Evolutionary conservation across 2,329 filamentous ascomycete species (phyloP).

Genomic region (Bipolaris zeicola): DNA sequence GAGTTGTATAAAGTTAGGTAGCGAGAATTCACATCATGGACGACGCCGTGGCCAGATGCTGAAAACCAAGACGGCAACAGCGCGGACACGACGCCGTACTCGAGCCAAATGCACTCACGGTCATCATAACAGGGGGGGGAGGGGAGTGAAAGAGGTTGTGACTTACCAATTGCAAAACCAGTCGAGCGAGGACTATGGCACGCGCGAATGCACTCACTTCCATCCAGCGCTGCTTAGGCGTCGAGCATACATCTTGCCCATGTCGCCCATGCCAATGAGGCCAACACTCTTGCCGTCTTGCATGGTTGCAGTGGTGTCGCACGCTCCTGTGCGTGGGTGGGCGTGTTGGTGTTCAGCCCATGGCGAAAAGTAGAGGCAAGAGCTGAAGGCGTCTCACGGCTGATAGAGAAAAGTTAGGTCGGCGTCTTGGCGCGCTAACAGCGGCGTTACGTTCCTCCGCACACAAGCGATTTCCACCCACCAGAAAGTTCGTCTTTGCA

Average conservation of each 20-base stretch:
- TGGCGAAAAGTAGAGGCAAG: slow-evolving; percentile 24
- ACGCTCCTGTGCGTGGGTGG: slow-evolving; percentile 29
- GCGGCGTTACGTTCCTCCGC: slow-evolving; percentile 20
- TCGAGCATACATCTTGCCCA: slow-evolving; percentile 98
- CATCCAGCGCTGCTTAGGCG: slow-evolving; percentile 89
- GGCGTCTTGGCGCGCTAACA: slow-evolving; percentile 19
- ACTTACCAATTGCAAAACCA: slow-evolving; percentile 35
- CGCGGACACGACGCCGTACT: slow-evolving; percentile 74
- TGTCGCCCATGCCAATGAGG: slow-evolving; percentile 98
- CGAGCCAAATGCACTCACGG: slow-evolving; percentile 99
- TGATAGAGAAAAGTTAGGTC: slow-evolving; percentile 28
- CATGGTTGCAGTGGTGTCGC: slow-evolving; percentile 51
- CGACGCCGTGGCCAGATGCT: slow-evolving; percentile 63
- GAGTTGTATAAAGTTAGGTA: slow-evolving; percentile 90
- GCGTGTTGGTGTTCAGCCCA: slow-evolving; percentile 38
- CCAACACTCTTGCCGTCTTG: slow-evolving; percentile 75
- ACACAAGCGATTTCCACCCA: slow-evolving; percentile 21
- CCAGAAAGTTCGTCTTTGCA: slow-evolving; percentile 28
- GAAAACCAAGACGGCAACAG: slow-evolving; percentile 77
- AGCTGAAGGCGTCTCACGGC: slow-evolving; percentile 12
- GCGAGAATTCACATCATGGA: slow-evolving; percentile 99
- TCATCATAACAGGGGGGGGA: slow-evolving; percentile 74
- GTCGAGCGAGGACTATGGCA: slow-evolving; percentile 17
- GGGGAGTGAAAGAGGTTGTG: slow-evolving; percentile 15
- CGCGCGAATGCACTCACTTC: slow-evolving; percentile 70